Conservation (phyloP, 257 asterid genomes). For the Gardenia jasminoides region DNA sequence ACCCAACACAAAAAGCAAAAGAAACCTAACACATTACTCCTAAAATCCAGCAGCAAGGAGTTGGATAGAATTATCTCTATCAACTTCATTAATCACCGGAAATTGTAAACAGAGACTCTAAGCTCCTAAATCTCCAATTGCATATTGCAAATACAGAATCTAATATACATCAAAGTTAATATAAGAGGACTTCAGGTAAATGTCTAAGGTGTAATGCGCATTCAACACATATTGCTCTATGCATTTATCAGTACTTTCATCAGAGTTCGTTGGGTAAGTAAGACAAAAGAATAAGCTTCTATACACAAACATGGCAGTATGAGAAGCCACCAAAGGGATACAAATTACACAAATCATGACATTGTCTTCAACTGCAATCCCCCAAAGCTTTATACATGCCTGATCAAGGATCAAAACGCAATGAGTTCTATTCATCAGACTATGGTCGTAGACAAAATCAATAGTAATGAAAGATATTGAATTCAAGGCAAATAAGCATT, state of each 20-base stretch:
- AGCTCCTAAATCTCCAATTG: too few species aligned
- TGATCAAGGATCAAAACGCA: neutral
- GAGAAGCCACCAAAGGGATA: too few species aligned
- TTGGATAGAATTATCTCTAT: too few species aligned
- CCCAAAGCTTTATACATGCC: neutral
- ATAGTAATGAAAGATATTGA: neutral
- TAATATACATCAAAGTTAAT: neutral
- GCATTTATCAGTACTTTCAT: neutral
- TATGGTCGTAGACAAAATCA: neutral
- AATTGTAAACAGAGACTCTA: neutral
- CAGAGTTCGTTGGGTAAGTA: neutral
- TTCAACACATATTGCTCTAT: neutral
- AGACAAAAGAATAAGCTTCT: neutral
- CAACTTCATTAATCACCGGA: neutral
- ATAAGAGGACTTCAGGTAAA: neutral
- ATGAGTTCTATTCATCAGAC: neutral
- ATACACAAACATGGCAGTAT: neutral
- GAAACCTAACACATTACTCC: too few species aligned
- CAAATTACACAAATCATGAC: neutral
- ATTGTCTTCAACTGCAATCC: neutral
- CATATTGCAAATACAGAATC: too few species aligned
- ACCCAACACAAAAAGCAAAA: too few species aligned
- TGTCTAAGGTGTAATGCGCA: too few species aligned
- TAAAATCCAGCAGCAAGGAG: too few species aligned
- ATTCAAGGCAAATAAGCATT: neutral